Evolutionary conservation across 192 early-diverging fungal genomes (phyloP), one percentile per base, ranked within the genome.

Genomic region (Coemansia aciculifera): DNA sequence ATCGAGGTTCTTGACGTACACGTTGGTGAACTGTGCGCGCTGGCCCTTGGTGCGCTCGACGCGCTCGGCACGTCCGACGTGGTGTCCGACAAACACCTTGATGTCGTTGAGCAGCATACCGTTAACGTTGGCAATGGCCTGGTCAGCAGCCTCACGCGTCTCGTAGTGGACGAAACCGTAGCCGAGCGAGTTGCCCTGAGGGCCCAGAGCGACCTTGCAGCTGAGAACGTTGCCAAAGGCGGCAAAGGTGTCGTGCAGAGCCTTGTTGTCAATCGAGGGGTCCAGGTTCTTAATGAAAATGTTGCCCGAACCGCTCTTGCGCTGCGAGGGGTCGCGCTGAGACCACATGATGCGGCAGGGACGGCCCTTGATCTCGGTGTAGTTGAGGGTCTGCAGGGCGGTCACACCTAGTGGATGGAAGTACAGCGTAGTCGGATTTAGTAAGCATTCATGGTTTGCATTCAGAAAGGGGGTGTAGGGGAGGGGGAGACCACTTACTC

Each of bases 231-330:
- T 90, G 63, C 98, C 98, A 67, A 99, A 99, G 59, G 96, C 94
- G 43, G 92, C 87, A 84, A 99, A 99, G 67, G 96, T 98, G 76
- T 99, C 98, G 84, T 98, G 96, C 44, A 99, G 91, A 54, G 97
- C 95, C 90, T 97, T 97, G 89, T 97, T 95, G 87, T 99, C 97
- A 74, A 99, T 99, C 62, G 93, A 85, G 52, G 89, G 84, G 85
- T 98, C 96, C 59, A 99, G 85, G 90, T 99, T 99, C 88, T 99
- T 99, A 88, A 99, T 99, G 84, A 99, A 99, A 82, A 99, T 94
- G 87, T 99, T 99, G 68, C 96, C 96, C 54, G 86, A 85, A 46
- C 95, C 95, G 65, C 87, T 88, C 72, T 91, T 90, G 84, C 97
- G 95, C 72, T 93, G 84, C 57, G 93, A 88, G 23, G 97, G 97